Base-by-base conservation (phyloP, 176 grass and related monocot species). In the Oryza punctata region DNA sequence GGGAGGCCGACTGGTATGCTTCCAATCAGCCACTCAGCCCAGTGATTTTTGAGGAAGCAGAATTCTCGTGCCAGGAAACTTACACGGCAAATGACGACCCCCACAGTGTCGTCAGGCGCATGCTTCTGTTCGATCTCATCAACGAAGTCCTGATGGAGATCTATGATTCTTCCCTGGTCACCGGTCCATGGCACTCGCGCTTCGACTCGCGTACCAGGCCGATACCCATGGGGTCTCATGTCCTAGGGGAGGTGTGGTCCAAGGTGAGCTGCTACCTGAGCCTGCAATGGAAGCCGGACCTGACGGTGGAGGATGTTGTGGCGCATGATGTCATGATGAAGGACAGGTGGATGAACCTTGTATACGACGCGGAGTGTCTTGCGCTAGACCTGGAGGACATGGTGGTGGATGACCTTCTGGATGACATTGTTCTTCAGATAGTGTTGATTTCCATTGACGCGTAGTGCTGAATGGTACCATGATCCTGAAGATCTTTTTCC, bases 71-170 rank as follows among this genome's bases (percentile, higher is more conserved):
- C 41, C 85, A 82, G 18, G 92, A 82, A 45, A 47, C 72, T 14
- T 47, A 75, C 25, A 71, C 69, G 33, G 28, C n/a, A 4, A 84
- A 33, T 1, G 65, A 90, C 28, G 93, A 91, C n/a, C 75, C 85
- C 3, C 68, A 88, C 12, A 90, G 52, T 11, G 78, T 73, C 65
- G 82, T 81, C 3, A 91, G 89, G 69, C 91, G 85, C 78, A 91
- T 98, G 89, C 96, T 95, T 73, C 81, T 98, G 50, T 98, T 95
- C 74, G 93, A 98, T 89, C 88, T 95, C 65, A 93, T 95, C 78
- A 95, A 98, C 21, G 93, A 98, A 63, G 89, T 93, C 72, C 87
- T 98, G 24, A 9, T 95, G 68, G 81, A 92, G 3, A 89, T 91
- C 45, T 93, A 95, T 27, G 83, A 94, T 24, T 72, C 82, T 68